Conservation (phyloP, 768 basidiomycete species). For the Thelephora ganbajun region DNA sequence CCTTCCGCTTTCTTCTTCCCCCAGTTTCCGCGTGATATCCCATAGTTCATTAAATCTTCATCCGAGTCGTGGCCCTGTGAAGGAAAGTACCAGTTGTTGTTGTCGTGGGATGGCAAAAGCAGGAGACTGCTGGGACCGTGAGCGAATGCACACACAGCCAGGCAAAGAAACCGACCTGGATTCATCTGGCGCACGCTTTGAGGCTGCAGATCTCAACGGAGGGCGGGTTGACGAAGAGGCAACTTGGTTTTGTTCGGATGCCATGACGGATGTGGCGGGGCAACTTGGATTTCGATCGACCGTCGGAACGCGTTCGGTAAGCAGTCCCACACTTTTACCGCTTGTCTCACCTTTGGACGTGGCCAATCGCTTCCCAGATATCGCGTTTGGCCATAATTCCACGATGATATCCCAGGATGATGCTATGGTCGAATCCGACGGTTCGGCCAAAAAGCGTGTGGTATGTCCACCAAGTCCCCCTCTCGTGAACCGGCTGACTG, state of each 20-base stretch:
- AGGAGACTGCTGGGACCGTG: not conserved
- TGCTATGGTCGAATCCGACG: constrained; percentile 18
- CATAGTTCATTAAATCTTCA: constrained; percentile 31
- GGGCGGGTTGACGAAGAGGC: not conserved
- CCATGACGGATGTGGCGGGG: not conserved
- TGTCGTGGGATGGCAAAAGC: constrained; percentile 37
- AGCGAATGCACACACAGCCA: not conserved
- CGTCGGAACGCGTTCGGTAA: not conserved
- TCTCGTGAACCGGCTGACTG: not conserved
- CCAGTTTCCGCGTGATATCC: constrained; percentile 61
- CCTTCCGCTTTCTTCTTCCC: constrained; percentile 64
- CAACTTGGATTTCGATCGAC: not conserved
- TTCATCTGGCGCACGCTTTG: not conserved
- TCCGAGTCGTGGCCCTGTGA: constrained; percentile 61
- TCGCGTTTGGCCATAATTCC: not conserved
- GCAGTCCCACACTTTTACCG: not conserved
- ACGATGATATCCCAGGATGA: not conserved
- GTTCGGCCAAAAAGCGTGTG: constrained; percentile 80
- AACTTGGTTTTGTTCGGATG: not conserved
- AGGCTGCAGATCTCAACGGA: not conserved
- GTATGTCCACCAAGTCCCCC: constrained; percentile 32
- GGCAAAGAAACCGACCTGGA: not conserved
- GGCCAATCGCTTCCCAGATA: not conserved
- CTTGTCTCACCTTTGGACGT: not conserved
- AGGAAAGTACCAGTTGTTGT: constrained; percentile 75